phyloP scores from a whole-genome alignment of 192 early-diverging fungal species.

The Coemansia sp. region DNA sequence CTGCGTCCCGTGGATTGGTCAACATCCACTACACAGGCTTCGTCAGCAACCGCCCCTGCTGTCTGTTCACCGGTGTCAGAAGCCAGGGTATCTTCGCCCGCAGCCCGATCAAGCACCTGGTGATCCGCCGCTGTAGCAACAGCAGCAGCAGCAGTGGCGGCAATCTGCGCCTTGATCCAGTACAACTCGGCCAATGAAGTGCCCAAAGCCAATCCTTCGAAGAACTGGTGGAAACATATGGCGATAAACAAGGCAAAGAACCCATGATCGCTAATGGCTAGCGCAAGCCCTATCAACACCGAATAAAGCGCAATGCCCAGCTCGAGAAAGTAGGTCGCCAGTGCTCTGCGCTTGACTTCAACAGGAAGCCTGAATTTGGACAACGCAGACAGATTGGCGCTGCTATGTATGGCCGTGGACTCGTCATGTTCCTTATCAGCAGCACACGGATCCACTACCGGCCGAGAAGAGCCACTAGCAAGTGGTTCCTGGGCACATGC shows the following conservation, averaged over 20 bases:
- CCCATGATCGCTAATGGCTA: constrained; percentile 46
- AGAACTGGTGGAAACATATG: constrained; percentile 71
- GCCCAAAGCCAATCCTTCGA: constrained; percentile 76
- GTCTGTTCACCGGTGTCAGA: neutral
- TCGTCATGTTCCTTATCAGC: constrained; percentile 13
- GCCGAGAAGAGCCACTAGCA: no score
- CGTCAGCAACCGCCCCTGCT: neutral
- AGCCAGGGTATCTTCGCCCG: neutral
- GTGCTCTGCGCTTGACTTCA: constrained; percentile 35
- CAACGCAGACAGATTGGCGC: neutral
- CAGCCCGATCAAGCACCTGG: neutral
- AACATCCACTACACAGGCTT: neutral
- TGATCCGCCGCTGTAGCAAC: neutral
- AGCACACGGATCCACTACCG: neutral
- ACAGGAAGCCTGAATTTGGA: constrained; percentile 1
- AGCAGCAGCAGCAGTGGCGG: neutral
- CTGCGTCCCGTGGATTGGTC: neutral
- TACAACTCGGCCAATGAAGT: constrained; percentile 67
- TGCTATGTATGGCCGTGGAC: constrained; percentile 34
- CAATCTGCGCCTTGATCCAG: constrained; percentile 47
- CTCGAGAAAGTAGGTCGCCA: constrained; percentile 70
- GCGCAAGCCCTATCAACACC: constrained; percentile 71
- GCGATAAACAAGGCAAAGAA: constrained; percentile 66
- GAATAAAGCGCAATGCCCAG: constrained; percentile 76
- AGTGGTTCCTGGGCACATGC: no score